These are phyloP conservation scores for Naganishia liquefaciens DNA, from an alignment of 1,284 basidiomycete species.

Conservation along the genomic window DNA sequence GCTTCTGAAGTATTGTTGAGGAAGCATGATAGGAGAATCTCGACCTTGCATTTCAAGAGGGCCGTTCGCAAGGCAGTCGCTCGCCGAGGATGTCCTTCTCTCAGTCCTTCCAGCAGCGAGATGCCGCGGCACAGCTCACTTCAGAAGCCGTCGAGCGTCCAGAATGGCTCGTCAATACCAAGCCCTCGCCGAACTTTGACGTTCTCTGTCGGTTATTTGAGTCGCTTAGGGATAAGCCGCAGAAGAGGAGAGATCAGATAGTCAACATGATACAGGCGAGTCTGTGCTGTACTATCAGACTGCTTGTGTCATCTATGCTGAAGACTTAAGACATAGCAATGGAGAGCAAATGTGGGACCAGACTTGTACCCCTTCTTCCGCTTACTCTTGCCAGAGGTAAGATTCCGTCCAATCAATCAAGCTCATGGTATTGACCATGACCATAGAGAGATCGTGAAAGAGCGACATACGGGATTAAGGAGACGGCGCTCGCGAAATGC, in stretches of 20 bases:
- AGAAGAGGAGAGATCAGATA: constrained; percentile 47
- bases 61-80: too few relatives aligned
- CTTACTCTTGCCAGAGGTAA: constrained; percentile 56
- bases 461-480: constrained; percentile 85
- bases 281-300: background rate
- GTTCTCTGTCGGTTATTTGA: constrained; percentile 52
- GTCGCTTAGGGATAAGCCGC: constrained; percentile 45
- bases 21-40: background rate
- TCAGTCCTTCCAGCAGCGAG: constrained; percentile 12
- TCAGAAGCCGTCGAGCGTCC: constrained; percentile 49
- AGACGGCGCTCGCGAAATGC: constrained; percentile 82
- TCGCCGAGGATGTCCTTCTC: constrained; percentile 18
- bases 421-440: too few relatives aligned
- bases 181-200: constrained; percentile 51
- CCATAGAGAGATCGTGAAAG: constrained; percentile 83
- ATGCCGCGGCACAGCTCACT: constrained; percentile 18
- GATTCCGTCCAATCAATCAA: too few relatives aligned
- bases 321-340: constrained; percentile 37
- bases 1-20: background rate
- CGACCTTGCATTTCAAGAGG: background rate
- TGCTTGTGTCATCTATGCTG: background rate
- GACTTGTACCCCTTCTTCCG: constrained; percentile 58
- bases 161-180: constrained; percentile 48
- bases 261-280: constrained; percentile 42
- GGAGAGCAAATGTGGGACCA: constrained; percentile 55